Base-by-base conservation (phyloP, 2,329 filamentous ascomycete genomes). In the Verruconis gallopava region DNA sequence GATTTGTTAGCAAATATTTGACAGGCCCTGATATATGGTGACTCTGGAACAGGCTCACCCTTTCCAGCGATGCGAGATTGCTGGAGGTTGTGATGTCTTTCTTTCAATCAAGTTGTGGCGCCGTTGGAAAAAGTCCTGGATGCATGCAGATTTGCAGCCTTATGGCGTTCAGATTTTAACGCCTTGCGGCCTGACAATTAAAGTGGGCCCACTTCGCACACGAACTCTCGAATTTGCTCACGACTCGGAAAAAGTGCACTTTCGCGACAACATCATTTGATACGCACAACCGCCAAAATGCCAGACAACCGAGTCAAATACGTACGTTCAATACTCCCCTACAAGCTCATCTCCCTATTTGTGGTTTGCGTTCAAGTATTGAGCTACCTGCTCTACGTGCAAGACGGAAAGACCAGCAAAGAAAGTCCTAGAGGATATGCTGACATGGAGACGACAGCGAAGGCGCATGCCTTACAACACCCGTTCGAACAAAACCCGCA, bases 401-500 rank as follows among this genome's bases (percentile, higher is more conserved):
- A 30, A 9, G 25, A 30, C n/a, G n/a, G n/a, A n/a, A n/a, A n/a
- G n/a, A n/a, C 3, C 20, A 4, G 13, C 17, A 5, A 18, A 14
- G 12, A 38, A 19, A 14, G 17, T 32, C 34, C 9, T 17, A 36
- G 9, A 13, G 12, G 34, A 36, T 11, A 36, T 9, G 15, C 15
- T 9, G 9, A 36, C 12, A 11, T n/a, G n/a, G n/a, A n/a, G n/a
- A n/a, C n/a, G n/a, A 18, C 30, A 44, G 42, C 42, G 42, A 21
- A 21, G 42, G 13, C 42, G 42, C 38, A 20, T 41, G 20, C 28
- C 42, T 65, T 98, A 96, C 84, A 96, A 96, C 81, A 96, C 89
- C 67, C 75, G 75, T 66, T 93, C 85, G 68, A 95, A 98, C 83
- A 85, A 86, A 71, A 89, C 91, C 67, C 83, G 91, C 65, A 76